Conservation (phyloP, 148 eudicot genomes). For the Silene conica region DNA sequence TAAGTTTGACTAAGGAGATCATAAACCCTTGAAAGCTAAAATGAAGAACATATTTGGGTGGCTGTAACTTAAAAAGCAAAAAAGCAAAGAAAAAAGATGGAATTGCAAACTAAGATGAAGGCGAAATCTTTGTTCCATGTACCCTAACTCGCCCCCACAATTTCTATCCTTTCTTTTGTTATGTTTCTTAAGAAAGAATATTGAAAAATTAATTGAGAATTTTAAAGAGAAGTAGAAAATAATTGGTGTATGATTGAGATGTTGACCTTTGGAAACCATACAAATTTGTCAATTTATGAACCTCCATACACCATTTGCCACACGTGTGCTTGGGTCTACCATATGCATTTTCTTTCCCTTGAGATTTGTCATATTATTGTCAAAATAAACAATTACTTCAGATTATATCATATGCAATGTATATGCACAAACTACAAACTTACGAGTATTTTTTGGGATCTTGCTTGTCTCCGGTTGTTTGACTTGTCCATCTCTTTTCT, state of each 20-base stretch:
- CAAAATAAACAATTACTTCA: not conserved
- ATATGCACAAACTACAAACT: not conserved
- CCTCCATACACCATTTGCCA: not conserved
- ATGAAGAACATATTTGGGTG: not conserved
- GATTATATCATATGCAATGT: not conserved
- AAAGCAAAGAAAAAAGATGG: too few species aligned
- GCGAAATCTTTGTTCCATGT: not conserved
- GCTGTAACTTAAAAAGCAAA: not conserved
- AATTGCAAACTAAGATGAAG: too few species aligned
- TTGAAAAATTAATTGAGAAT: not conserved
- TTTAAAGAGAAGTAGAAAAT: not conserved
- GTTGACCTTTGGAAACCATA: conserved; percentile 7
- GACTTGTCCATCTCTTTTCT: not conserved
- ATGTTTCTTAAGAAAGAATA: not conserved
- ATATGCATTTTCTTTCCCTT: not conserved
- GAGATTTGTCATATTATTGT: not conserved
- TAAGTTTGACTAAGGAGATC: too few species aligned
- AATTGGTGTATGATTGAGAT: conserved; percentile 7
- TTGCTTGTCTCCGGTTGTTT: not conserved
- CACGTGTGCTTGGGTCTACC: conserved; percentile 19
- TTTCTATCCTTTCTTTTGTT: not conserved
- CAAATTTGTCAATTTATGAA: not conserved
- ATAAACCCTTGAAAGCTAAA: too few species aligned
- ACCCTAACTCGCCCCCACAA: not conserved
- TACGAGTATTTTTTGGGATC: not conserved